Percentiles rank a stretch among this genome's conserved stretches.
phyloP scores from a whole-genome alignment of 2,329 filamentous ascomycete species.

The Sporothrix humicola region DNA sequence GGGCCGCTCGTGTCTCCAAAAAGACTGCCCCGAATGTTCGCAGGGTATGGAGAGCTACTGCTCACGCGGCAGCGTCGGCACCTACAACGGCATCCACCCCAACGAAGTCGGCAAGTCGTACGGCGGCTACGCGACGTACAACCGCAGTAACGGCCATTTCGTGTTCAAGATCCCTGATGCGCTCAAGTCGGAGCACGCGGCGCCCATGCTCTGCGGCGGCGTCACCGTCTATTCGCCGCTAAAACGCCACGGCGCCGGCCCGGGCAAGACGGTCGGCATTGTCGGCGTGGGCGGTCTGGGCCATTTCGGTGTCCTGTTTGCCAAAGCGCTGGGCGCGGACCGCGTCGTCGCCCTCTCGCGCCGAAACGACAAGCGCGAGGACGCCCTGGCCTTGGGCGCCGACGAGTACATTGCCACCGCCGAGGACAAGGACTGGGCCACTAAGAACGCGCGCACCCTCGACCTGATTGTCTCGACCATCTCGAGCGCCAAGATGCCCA shows the following conservation, averaged over 20 bases:
- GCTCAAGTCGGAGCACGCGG: conserved; percentile 38
- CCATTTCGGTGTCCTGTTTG: conserved; percentile 38
- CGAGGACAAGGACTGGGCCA: conserved; percentile 61
- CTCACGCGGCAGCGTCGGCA: conserved; percentile 27
- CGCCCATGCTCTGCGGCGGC: conserved; percentile 40
- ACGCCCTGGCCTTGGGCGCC: conserved; percentile 36
- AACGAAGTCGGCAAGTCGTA: conserved; percentile 50
- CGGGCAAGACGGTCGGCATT: conserved; percentile 38
- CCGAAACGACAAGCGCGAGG: conserved; percentile 33
- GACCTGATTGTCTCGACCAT: conserved; percentile 66
- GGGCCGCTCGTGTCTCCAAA: conserved; percentile 39
- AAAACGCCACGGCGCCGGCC: conserved; percentile 33
- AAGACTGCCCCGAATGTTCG: conserved; percentile 44
- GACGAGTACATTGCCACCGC: conserved; percentile 43
- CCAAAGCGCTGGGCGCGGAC: conserved; percentile 38
- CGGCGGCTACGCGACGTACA: conserved; percentile 39
- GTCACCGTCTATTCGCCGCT: conserved; percentile 37
- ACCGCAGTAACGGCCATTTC: conserved; percentile 51
- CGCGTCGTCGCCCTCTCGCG: conserved; percentile 38
- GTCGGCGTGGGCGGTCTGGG: conserved; percentile 39
- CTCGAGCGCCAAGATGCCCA: conserved; percentile 60
- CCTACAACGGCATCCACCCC: conserved; percentile 34
- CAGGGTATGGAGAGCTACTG: conserved; percentile 34
- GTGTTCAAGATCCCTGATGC: conserved; percentile 42
- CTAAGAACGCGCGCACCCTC: conserved; percentile 56